Evolutionary conservation across 805 yeast species (phyloP).

Genomic region (Cyberlindnera sargentensis): DNA sequence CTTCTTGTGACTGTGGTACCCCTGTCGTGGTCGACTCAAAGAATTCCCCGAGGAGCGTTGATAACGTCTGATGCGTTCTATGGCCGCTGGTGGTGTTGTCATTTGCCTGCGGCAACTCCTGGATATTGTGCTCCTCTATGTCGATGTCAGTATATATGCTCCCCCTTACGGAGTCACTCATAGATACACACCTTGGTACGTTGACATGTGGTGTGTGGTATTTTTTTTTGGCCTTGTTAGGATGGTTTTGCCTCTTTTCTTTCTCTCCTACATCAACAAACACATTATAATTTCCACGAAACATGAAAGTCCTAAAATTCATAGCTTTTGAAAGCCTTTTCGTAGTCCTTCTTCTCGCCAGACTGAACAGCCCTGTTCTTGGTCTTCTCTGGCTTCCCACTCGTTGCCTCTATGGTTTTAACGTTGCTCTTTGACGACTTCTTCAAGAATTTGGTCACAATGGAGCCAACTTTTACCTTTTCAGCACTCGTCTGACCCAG

Average conservation of each 20-base stretch:
- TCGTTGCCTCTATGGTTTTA: not conserved
- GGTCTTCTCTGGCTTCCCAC: not conserved
- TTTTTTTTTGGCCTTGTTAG: not conserved
- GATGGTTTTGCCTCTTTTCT: too few relatives aligned
- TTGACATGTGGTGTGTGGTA: constrained; percentile 20
- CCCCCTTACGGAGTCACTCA: not conserved
- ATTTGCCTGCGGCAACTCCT: not conserved
- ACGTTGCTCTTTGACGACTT: constrained; percentile 24
- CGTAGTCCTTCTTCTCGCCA: not conserved
- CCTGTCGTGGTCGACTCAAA: constrained; percentile 4
- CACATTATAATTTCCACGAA: not conserved
- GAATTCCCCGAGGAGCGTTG: constrained; percentile 10
- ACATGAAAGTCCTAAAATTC: not conserved
- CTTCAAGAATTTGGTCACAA: constrained; percentile 46
- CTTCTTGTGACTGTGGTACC: not conserved
- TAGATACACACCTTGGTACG: constrained; percentile 27
- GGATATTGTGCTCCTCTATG: constrained; percentile 25
- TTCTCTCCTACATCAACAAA: too few relatives aligned
- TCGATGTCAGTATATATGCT: not conserved
- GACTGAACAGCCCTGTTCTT: too few relatives aligned
- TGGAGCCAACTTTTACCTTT: constrained; percentile 38
- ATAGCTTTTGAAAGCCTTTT: constrained; percentile 7
- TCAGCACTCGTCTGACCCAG: constrained; percentile 39
- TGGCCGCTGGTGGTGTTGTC: constrained; percentile 2
- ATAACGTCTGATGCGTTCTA: constrained; percentile 16